phyloP scores from a whole-genome alignment of 495 filamentous ascomycete genomes.

The Tuber borchii region DNA sequence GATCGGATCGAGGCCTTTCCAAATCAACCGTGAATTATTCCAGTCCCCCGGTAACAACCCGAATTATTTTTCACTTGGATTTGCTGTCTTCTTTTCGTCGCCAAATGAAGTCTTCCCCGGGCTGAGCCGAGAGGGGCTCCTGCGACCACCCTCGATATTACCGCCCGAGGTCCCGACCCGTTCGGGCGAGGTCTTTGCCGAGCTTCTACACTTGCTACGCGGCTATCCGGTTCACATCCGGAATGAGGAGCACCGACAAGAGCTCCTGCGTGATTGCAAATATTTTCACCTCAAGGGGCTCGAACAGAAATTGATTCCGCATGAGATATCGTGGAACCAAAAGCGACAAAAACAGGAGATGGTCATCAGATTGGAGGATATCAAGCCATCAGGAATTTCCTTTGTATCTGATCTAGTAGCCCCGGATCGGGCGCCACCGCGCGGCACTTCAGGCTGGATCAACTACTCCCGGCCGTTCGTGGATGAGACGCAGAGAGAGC shows the following conservation, averaged over 20 bases:
- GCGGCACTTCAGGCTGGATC: constrained; percentile 52
- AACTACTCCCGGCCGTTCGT: constrained; percentile 77
- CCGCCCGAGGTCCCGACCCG: constrained; percentile 76
- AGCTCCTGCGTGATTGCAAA: constrained; percentile 76
- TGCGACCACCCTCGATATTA: constrained; percentile 79
- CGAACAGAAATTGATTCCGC: constrained; percentile 79
- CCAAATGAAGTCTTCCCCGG: constrained; percentile 81
- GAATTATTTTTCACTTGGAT: constrained; percentile 94
- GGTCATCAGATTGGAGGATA: constrained; percentile 70
- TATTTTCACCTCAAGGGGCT: constrained; percentile 90
- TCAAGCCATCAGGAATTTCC: constrained; percentile 74
- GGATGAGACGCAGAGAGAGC: constrained; percentile 63
- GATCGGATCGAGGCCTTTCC: constrained; percentile 77
- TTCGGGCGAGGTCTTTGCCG: constrained; percentile 69
- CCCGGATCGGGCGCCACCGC: constrained; percentile 12
- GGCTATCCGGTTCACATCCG: constrained; percentile 82
- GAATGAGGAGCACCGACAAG: constrained; percentile 67
- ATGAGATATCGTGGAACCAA: constrained; percentile 70
- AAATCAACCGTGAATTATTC: constrained; percentile 84
- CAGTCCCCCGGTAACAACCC: constrained; percentile 75
- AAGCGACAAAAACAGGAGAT: constrained; percentile 65
- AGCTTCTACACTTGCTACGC: constrained; percentile 75
- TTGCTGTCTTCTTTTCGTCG: constrained; percentile 77
- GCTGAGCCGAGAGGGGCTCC: constrained; percentile 67
- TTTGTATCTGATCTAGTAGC: constrained; percentile 48